Evolutionary conservation across 23 red algal species (phyloP), one percentile per base, ranked within the genome.

Genomic region (Gracilaria caudata): DNA sequence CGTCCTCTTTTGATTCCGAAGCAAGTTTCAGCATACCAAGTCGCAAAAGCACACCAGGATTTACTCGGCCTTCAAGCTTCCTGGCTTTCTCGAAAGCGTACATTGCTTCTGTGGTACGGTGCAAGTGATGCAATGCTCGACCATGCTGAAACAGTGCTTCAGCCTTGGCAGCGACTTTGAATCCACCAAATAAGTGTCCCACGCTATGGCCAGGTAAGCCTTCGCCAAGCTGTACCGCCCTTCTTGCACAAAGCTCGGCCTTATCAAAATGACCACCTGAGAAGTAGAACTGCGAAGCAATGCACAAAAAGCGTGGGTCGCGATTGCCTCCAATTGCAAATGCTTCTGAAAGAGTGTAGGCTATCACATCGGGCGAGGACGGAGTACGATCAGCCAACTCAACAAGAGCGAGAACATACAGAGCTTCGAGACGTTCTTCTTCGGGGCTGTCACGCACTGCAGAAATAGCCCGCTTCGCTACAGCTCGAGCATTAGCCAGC

Each of bases 21-120:
- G 87, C 60, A 26, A 91, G 68, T 61, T 91, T 91, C 21, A 91
- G 45, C 57, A 91, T 45, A 36, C 87, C 87, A 26, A 91, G 65
- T 47, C 87, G 54, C 35, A 91, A 75, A 7, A 82, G 36, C 20
- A 81, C 47, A 25, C 87, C 87, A 14, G 75, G 75, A 40, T 91
- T 91, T 54, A 89, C 73, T 51, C 49, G 28, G 44, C 78, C 87
- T 60, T 60, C 75, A 44, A 91, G 63, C 19, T 65, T 71, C 33
- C 70, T 82, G 13, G 49, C 65, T 25, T 81, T 33, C 33, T 81
- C 87, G 32, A 82, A 82, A 21, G 56, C 38, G 28, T 70, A 61
- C 26, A 82, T 44, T 17, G 87, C 87, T 19, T 82, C 87, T 20
- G 51, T 20, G 68, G 68, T 51, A 59, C 78, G 60, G 40, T 55